Base-by-base conservation (phyloP, 352 stramenopile genomes). In the Albugo candida region DNA sequence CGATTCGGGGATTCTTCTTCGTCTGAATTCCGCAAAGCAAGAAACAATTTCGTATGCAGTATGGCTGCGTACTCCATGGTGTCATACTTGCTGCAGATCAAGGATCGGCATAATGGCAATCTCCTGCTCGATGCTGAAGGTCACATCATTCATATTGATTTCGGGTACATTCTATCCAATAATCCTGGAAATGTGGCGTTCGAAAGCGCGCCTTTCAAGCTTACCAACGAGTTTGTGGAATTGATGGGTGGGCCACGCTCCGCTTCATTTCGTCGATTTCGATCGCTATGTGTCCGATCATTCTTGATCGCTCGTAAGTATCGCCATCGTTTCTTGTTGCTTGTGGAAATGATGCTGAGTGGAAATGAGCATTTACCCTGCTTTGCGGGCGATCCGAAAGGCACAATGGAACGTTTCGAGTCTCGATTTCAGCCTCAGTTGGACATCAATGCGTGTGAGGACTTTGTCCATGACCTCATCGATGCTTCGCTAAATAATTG, bases 71-170 rank as follows among this genome's bases (percentile, higher is more conserved):
- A 94, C 64, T 95, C 89, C 47, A 92, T 98, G 41, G 71, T 98
- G 43, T 96, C 83, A 58, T 98, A 96, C 61, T 53, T 98, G 18
- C 74, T 98, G 41, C 91, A 97, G 71, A 81, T 98, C 55, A 98
- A 98, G 67, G 94, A 98, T 58, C 70, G 94, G 13, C 94, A 98
- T 67, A 98, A 98, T 61, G 94, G 94, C 46, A 98, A 98, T 59
- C 93, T 98, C 55, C 56, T 98, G 40, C 55, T 98, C 1, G 86
- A 97, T 54, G 94, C 93, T 21, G 84, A 94, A 52, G 94, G 94
- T 11, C 92, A 96, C 58, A 70, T 98, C 49, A 93, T 97, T 47
- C 94, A 98, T 60, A 98, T 98, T 53, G 94, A 98, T 63, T 95
- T 93, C 60, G 81, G 78, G 31, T 98, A 97, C 65, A 94, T 97